Evolutionary conservation across 2,329 filamentous ascomycete species (phyloP).

Genomic region (Pseudogymnoascus sp.): DNA sequence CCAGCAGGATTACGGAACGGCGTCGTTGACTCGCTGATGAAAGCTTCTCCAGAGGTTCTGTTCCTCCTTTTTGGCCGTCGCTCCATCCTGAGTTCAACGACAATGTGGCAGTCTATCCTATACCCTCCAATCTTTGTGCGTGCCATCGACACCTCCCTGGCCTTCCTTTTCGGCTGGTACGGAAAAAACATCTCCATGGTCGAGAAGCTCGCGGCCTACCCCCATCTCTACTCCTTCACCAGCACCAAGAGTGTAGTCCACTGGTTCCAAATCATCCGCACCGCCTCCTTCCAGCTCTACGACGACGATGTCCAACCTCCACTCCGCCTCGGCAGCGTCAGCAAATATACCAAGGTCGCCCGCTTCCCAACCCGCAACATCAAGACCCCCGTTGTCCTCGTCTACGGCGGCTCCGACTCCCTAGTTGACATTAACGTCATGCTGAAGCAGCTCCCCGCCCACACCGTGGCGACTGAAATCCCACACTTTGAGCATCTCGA

Average conservation of each 20-base stretch:
- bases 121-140: slow-evolving; percentile 92
- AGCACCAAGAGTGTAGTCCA: slow-evolving; percentile 96
- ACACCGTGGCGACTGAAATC: slow-evolving; percentile 80
- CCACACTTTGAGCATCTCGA: slow-evolving; percentile 95
- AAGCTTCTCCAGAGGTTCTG: slow-evolving; percentile 84
- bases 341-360: slow-evolving; percentile 91
- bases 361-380: slow-evolving; percentile 97
- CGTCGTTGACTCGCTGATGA: slow-evolving; percentile 86
- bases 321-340: slow-evolving; percentile 61
- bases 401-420: slow-evolving; percentile 91
- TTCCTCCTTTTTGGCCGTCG: slow-evolving; percentile 89
- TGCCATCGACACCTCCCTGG: slow-evolving; percentile 73
- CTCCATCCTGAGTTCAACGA: slow-evolving; percentile 84
- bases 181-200: slow-evolving; percentile 74
- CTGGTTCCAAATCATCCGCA: slow-evolving; percentile 99
- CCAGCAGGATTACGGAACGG: slow-evolving; percentile 85
- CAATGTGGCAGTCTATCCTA: slow-evolving; percentile 94
- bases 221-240: slow-evolving; percentile 93
- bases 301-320: slow-evolving; percentile 86
- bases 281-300: slow-evolving; percentile 95
- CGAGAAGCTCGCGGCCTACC: slow-evolving; percentile 92
- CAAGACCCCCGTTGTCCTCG: slow-evolving; percentile 84
- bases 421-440: slow-evolving; percentile 90
- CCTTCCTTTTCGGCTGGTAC: slow-evolving; percentile 85
- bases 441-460: slow-evolving; percentile 77